Evolutionary conservation across 2,329 filamentous ascomycete species (phyloP).

Genomic region (Aureobasidium sp.): DNA sequence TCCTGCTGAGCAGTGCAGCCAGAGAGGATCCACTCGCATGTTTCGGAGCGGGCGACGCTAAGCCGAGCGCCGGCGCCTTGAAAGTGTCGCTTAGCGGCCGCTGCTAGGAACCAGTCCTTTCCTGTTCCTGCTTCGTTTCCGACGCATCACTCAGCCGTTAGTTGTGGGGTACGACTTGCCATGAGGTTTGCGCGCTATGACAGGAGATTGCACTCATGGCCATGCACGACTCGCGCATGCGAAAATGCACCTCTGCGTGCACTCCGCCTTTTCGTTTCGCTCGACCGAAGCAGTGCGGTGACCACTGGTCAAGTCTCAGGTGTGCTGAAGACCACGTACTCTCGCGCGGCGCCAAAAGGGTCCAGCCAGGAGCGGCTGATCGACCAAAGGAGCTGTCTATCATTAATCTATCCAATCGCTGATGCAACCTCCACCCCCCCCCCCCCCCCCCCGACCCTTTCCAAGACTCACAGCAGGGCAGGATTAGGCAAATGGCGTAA

Average conservation of each 20-base stretch:
- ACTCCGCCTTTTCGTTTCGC: background rate
- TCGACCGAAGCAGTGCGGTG: background rate
- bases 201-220: background rate
- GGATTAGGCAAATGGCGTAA: constrained; percentile 10
- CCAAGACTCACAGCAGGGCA: background rate
- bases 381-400: constrained; percentile 5
- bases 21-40: constrained; percentile 11
- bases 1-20: constrained; percentile 2
- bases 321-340: background rate
- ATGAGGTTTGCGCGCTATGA: constrained; percentile 15
- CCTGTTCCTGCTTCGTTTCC: constrained; percentile 15
- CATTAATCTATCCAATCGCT: constrained; percentile 8
- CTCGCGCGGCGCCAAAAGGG: background rate
- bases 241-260: background rate
- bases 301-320: background rate
- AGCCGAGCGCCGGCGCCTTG: constrained; percentile 7
- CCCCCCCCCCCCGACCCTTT: background rate
- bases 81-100: constrained; percentile 14
- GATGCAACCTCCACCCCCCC: background rate
- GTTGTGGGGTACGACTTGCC: constrained; percentile 11
- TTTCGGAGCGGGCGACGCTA: constrained; percentile 14
- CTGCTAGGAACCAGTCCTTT: background rate
- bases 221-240: constrained; percentile 11
- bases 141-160: constrained; percentile 14
- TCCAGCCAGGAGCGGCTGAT: constrained; percentile 12